Evolutionary conservation across 345 rosid genomes (phyloP), one percentile per base, ranked within the genome.

Genomic region (Excoecaria agallocha): DNA sequence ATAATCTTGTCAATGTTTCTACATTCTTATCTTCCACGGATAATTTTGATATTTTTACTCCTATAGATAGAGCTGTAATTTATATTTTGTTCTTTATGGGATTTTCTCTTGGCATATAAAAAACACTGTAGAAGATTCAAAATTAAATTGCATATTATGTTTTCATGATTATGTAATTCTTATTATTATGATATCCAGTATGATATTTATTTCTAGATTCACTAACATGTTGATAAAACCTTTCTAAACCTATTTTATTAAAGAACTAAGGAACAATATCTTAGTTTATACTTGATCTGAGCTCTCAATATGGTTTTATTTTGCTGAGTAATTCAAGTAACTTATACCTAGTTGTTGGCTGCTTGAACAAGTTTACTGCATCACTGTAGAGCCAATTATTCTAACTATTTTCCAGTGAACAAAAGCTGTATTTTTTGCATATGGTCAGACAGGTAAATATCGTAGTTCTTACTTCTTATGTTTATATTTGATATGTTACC

Each of bases 341-440:
- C 24, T 56, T 25, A 52, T 49, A 43, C 5, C n/a, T 66, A 43
- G 38, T 30, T 74, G 39, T 64, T 66, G 25, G 38, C 74, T 74
- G 30, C 62, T 82, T 75, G 25, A 60, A 77, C 88, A 95, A 97
- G 96, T 96, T 55, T 93, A 93, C 83, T 87, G 87, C 63, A 91
- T 62, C 46, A 93, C 99, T 10, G 93, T 96, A 64, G 92, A 90
- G 85, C 99, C 99, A 52, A 91, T 96, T 72, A 91, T 96, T 71
- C 99, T 98, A 66, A 87, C 72, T 63, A 91, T 96, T 67, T 96
- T 96, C 82, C 92, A 89, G 82, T 85, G 94, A 80, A 93, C 95
- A 74, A 96, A 96, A 84, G 99, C 99, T 70, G 93, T 98, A 9
- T 96, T 98, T 90, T 96, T 96, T 87, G 99, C 99, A 19, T 96